These are phyloP conservation scores for Sequoiadendron giganteum DNA, from an alignment of 75 land plant species.

Conservation along the genomic window DNA sequence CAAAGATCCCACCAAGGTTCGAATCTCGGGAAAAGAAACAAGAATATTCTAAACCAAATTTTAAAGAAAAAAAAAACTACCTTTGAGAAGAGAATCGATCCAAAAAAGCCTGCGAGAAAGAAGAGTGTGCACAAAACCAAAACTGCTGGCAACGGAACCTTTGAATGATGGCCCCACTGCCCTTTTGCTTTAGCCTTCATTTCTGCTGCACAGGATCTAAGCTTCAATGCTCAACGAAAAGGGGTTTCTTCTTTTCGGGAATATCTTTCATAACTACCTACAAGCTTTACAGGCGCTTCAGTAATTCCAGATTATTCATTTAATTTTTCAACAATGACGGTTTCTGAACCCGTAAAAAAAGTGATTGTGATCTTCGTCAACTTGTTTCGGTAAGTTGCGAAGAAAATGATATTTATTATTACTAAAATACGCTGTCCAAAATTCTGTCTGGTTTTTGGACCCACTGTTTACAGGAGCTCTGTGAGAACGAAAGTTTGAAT, in stretches of 20 bases:
- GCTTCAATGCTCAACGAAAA: neutral
- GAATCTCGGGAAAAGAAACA: neutral
- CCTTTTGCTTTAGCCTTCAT: conserved; percentile 13
- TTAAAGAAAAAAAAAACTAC: neutral
- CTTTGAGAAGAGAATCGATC: conserved; percentile 31
- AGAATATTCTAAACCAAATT: neutral
- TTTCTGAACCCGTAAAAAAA: neutral
- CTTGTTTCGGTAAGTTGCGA: too few species aligned
- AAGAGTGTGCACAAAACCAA: conserved; percentile 28
- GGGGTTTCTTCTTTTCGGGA: neutral
- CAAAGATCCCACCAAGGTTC: neutral
- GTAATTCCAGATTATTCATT: neutral
- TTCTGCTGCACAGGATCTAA: neutral
- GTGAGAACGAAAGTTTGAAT: too few species aligned
- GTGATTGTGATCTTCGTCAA: too few species aligned
- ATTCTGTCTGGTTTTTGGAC: too few species aligned
- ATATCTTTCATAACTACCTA: neutral
- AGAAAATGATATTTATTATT: too few species aligned
- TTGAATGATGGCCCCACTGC: conserved; percentile 11
- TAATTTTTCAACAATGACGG: neutral
- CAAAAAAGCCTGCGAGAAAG: conserved; percentile 58
- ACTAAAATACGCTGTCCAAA: too few species aligned
- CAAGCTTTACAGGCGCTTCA: neutral
- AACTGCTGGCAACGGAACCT: conserved; percentile 7
- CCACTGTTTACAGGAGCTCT: too few species aligned